Base-by-base conservation (phyloP, 345 rosid genomes). In the Brassica napus region DNA sequence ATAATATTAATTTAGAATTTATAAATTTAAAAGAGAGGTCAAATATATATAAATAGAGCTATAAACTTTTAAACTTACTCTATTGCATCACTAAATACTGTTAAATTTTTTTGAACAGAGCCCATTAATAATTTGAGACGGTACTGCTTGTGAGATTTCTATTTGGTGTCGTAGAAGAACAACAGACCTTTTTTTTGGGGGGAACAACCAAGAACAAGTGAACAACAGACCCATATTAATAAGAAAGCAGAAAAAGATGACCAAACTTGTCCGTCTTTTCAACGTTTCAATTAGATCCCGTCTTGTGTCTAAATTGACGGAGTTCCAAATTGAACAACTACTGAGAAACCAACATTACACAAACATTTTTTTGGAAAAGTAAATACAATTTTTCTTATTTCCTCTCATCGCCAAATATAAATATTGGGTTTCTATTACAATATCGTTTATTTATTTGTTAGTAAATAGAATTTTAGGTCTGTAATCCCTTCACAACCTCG, bases 271-370 rank as follows among this genome's bases (percentile, higher is more conserved):
- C 54, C 18, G 52, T 69, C 63, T 44, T 60, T 68, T 68, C 73
- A 68, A 68, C 47, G 16, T 42, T 35, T 54, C 73, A 30, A 47
- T 47, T 47, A 59, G 79, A 59, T 58, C 26, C 14, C 11, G 30
- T 66, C 30, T 66, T 75, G 60, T 68, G n/a, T 52, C 55, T 76
- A n/a, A 24, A 35, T 66, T 31, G 42, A 55, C 72, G 15, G 78
- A 24, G 39, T 66, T 75, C 66, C 42, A 57, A 52, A 52, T 15
- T 52, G 62, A 67, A 57, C 37, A 14, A 47, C 54, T 52, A 52
- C 14, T 52, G 57, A 52, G 21, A 52, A 52, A 52, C 57, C 18
- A 52, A 52, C 18, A 52, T 52, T n/a, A 47, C n/a, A 52, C 57
- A 52, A 52, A 52, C 16, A 14, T 52, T n/a, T 52, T 14, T 52